Conservation (phyloP, 176 grass and related monocot species). For the Secale cereale region DNA sequence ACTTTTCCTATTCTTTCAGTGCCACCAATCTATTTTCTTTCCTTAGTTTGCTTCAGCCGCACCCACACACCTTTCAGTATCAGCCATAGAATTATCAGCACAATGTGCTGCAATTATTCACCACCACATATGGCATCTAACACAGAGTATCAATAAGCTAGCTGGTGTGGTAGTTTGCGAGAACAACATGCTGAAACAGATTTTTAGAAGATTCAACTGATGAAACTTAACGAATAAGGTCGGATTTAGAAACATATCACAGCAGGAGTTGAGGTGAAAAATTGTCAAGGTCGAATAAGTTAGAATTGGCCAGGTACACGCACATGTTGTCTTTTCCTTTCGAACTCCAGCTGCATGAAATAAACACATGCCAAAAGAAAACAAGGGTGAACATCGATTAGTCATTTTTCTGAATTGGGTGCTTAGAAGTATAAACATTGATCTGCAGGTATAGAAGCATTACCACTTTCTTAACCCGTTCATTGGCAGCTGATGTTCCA, state of each 20-base stretch:
- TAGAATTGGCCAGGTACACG: slow-evolving; percentile 62
- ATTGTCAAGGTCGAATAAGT: slow-evolving; percentile 14
- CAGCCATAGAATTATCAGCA: background rate
- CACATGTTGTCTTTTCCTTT: slow-evolving; percentile 84
- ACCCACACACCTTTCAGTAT: background rate
- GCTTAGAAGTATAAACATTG: slow-evolving; percentile 6
- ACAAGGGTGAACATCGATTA: slow-evolving; percentile 20
- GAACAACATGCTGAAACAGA: background rate
- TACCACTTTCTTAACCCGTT: slow-evolving; percentile 99
- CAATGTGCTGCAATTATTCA: background rate
- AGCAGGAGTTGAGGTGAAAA: slow-evolving; percentile 8
- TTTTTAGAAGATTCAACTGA: background rate
- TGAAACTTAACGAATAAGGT: slow-evolving; percentile 5
- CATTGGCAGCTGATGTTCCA: slow-evolving; percentile 77
- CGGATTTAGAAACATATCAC: background rate
- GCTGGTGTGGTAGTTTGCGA: slow-evolving; percentile 18
- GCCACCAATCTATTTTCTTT: background rate
- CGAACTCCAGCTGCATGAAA: slow-evolving; percentile 73
- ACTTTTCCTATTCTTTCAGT: background rate
- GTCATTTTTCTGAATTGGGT: background rate
- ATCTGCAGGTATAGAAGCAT: slow-evolving; percentile 9
- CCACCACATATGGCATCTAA: background rate
- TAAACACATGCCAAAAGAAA: slow-evolving; percentile 6
- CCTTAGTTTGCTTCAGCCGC: background rate
- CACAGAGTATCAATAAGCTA: slow-evolving; percentile 5